Evolutionary conservation across 805 yeast genomes (phyloP), one percentile per base, ranked within the genome.

Genomic region (Candida morakotiae): DNA sequence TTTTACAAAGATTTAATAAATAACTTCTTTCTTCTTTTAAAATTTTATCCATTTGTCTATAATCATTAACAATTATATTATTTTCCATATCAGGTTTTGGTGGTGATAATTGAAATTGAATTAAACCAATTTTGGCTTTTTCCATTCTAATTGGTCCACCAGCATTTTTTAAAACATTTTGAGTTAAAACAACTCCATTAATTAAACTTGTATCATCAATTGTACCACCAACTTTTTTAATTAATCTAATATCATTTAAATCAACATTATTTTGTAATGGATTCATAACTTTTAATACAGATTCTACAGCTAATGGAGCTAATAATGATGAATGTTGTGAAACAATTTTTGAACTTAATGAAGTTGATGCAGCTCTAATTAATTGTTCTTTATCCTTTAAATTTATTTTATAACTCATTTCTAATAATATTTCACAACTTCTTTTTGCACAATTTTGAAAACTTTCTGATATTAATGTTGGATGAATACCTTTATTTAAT

Each of bases 41-140:
- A 51, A 93, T 93, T 69, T 91, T 93, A 65, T 93, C 99, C 99
- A 93, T 93, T 66, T 93, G 98, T 64, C 98, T 79, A 70, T 93
- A 93, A 63, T 93, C 99, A 57, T 86, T 93, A 38, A 93, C 98
- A 40, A 93, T 95, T 34, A 93, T 91, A 58, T 89, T 91, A 63
- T 93, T 93, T 68, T 93, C 98, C 83, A 94, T 83, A 57, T 88
- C 97, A 15, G 97, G 97, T 59, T 88, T 88, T 47, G 97, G 97
- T 17, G 97, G 96, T 15, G 96, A 87, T 45, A 88, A 75, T 71
- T 86, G 98, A 71, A 86, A 93, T 70, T 88, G 99, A 55, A 85
- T 77, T 55, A 85, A 75, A 20, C 85, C 98, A 57, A 87, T 87
- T 48, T 74, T 76, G 11, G 98, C 98, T 71, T 89, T 91, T 58